Conservation (phyloP, 1,139 yeast species). For the Sugiyamaella castrensis region DNA sequence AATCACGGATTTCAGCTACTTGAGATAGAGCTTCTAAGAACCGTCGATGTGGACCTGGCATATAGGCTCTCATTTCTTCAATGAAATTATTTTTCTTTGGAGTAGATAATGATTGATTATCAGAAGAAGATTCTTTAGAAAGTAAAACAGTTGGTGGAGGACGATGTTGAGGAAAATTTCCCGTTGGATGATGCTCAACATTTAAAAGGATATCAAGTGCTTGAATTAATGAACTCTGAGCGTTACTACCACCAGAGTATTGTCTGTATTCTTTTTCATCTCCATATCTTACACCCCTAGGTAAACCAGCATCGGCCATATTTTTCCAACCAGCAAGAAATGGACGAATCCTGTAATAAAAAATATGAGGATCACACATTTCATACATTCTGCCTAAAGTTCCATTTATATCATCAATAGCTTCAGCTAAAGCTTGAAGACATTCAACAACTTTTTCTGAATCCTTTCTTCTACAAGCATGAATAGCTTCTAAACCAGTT, state of each 20-base stretch:
- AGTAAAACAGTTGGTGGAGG: conserved; percentile 22
- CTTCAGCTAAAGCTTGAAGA: conserved; percentile 67
- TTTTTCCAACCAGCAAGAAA: conserved; percentile 93
- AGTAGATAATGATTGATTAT: conserved; percentile 9
- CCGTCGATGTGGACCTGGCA: conserved; percentile 83
- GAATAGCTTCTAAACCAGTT: conserved; percentile 60
- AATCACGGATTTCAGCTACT: conserved; percentile 60
- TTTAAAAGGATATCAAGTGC: conserved; percentile 74
- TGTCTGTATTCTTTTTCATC: conserved; percentile 54
- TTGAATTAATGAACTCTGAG: conserved; percentile 87
- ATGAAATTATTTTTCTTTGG: conserved; percentile 56
- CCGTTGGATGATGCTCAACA: conserved; percentile 77
- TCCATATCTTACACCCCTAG: conserved; percentile 77
- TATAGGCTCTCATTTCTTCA: conserved; percentile 78
- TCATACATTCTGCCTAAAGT: conserved; percentile 83
- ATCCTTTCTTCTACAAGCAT: conserved; percentile 49
- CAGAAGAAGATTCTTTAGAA: conserved; percentile 19
- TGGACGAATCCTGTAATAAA: conserved; percentile 83
- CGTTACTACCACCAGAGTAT: conserved; percentile 90
- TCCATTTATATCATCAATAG: conserved; percentile 71
- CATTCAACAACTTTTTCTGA: conserved; percentile 42
- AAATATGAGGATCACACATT: conserved; percentile 91
- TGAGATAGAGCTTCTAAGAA: conserved; percentile 61
- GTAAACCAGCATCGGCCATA: conserved; percentile 83
- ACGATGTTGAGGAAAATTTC: conserved; percentile 41